These are phyloP conservation scores for Cyclaneusma minus DNA, from an alignment of 2,329 filamentous ascomycete genomes.

Conservation along the genomic window DNA sequence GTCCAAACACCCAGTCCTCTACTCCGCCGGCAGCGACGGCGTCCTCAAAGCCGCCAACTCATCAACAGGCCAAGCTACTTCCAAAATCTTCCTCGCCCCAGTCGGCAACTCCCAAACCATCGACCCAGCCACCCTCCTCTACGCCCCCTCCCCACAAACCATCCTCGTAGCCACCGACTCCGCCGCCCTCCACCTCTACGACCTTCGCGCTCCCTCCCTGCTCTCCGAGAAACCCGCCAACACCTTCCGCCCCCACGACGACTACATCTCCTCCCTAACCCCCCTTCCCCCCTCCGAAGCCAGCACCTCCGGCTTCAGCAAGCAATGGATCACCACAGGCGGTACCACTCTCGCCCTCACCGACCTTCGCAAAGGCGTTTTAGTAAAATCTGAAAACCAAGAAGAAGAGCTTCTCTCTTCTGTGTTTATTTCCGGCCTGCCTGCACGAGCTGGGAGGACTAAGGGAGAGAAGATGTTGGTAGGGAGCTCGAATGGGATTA, in stretches of 20 bases:
- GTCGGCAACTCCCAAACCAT: constrained; percentile 24
- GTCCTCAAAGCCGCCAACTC: constrained; percentile 43
- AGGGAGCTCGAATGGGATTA: constrained; percentile 59
- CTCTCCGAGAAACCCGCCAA: constrained; percentile 53
- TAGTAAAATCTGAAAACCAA: constrained; percentile 85
- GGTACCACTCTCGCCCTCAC: constrained; percentile 83
- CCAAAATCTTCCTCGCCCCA: constrained; percentile 74
- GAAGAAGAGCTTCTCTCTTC: constrained; percentile 85
- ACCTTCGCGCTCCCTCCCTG: constrained; percentile 48
- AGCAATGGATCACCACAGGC: constrained; percentile 90
- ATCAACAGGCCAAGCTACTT: constrained; percentile 49
- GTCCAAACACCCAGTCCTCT: constrained; percentile 26
- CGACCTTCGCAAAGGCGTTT: constrained; percentile 70
- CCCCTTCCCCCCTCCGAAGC: constrained; percentile 65
- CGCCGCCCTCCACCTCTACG: constrained; percentile 74
- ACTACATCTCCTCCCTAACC: constrained; percentile 82
- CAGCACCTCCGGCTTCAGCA: constrained; percentile 77
- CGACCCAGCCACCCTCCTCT: constrained; percentile 68
- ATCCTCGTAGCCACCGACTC: constrained; percentile 85
- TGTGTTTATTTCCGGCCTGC: constrained; percentile 61
- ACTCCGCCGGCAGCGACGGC: constrained; percentile 46
- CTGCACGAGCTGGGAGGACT: constrained; percentile 41
- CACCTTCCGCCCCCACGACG: constrained; percentile 74
- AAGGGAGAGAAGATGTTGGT: constrained; percentile 65
- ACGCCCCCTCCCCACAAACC: constrained; percentile 73